A percentile compares a stretch with the other conserved stretches of the same genome.
These are phyloP conservation scores for Fraxinus cuspidata DNA, from an alignment of 257 asterid species.

Conservation along the genomic window DNA sequence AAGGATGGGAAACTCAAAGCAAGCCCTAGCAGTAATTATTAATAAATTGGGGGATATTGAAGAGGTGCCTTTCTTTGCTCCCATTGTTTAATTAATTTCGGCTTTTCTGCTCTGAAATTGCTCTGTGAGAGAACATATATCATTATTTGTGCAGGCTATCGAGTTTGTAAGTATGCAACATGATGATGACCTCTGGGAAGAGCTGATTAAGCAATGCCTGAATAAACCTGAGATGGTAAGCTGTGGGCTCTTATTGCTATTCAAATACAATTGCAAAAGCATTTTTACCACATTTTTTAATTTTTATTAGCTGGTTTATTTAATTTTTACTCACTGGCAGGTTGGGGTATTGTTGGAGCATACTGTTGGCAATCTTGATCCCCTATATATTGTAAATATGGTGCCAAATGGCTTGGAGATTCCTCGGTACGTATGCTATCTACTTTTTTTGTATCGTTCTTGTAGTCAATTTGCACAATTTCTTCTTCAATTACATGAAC, in stretches of 20 bases:
- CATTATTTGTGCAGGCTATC: slow-evolving; percentile 71
- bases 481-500: background rate
- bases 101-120: slow-evolving; percentile 25
- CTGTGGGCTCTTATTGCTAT: slow-evolving; percentile 13
- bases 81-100: slow-evolving; percentile 5
- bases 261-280: slow-evolving; percentile 21
- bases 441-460: slow-evolving; percentile 10
- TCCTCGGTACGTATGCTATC: slow-evolving; percentile 68
- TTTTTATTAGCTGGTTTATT: background rate
- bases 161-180: slow-evolving; percentile 95
- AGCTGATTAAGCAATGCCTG: slow-evolving; percentile 82
- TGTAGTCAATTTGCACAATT: slow-evolving; percentile 16
- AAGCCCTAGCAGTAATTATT: slow-evolving; percentile 91
- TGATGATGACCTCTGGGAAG: slow-evolving; percentile 99
- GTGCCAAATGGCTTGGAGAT: slow-evolving; percentile 97
- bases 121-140: slow-evolving; percentile 23
- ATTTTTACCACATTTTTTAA: slow-evolving; percentile 10
- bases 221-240: slow-evolving; percentile 97
- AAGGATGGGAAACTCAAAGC: slow-evolving; percentile 95
- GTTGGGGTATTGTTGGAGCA: slow-evolving; percentile 94
- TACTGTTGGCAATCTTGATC: slow-evolving; percentile 99
- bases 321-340: slow-evolving; percentile 44
- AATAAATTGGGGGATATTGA: slow-evolving; percentile 85
- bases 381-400: slow-evolving; percentile 81
- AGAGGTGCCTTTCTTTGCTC: slow-evolving; percentile 60